Evolutionary conservation across 164 flowering plant species (phyloP).

Genomic region (Aristolochia fimbriata): DNA sequence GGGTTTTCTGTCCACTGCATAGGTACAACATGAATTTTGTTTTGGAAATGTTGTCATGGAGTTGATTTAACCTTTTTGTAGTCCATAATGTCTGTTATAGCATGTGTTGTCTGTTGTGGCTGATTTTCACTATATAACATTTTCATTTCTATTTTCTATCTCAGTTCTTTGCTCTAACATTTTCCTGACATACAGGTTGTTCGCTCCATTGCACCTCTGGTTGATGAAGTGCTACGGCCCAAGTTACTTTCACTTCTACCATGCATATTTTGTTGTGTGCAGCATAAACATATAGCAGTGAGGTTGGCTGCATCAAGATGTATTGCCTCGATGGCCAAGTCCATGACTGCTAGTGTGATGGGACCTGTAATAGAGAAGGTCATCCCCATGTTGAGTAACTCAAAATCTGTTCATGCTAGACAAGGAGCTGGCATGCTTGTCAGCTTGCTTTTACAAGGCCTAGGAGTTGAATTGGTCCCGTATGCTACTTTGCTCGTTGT

Average conservation of each 20-base stretch:
- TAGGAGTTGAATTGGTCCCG: slow-evolving; percentile 81
- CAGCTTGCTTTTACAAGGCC: slow-evolving; percentile 78
- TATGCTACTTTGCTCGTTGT: slow-evolving; percentile 90
- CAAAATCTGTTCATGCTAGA: slow-evolving; percentile 61
- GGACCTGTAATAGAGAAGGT: slow-evolving; percentile 68
- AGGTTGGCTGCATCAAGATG: slow-evolving; percentile 96
- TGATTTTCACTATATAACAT: too few relatives aligned
- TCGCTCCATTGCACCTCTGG: slow-evolving; percentile 71
- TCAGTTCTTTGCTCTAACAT: background rate
- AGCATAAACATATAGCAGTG: slow-evolving; percentile 86
- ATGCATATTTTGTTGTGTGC: slow-evolving; percentile 70
- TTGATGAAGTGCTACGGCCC: slow-evolving; percentile 50
- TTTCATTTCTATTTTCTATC: too few relatives aligned
- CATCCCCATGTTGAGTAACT: slow-evolving; percentile 76
- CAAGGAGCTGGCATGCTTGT: slow-evolving; percentile 99
- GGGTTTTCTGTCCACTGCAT: too few relatives aligned
- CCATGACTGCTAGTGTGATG: slow-evolving; percentile 71
- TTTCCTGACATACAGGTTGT: slow-evolving; percentile 42
- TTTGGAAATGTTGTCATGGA: too few relatives aligned
- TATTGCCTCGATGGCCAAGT: slow-evolving; percentile 85
- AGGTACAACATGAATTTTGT: too few relatives aligned
- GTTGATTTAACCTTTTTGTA: too few relatives aligned
- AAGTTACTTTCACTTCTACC: slow-evolving; percentile 75
- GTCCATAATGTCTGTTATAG: too few relatives aligned
- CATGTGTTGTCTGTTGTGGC: too few relatives aligned